Evolutionary conservation across 306 rosid genomes (phyloP).

Genomic region (Fragaria nilgerrensis): DNA sequence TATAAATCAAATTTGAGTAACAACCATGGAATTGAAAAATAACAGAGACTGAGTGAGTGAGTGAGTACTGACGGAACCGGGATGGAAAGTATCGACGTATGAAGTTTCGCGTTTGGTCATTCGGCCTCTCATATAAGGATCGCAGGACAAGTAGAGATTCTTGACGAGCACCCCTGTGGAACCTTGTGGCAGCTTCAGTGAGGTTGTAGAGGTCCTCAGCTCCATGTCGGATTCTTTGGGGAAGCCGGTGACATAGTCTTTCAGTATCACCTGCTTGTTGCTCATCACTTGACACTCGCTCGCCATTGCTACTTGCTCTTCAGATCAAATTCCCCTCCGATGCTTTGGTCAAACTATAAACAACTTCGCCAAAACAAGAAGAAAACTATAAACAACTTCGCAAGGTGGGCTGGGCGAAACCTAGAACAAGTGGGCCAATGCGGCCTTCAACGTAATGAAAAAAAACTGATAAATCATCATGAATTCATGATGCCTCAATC

Average conservation of each 20-base stretch:
- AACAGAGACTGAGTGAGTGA: not conserved
- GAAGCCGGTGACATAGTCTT: not conserved
- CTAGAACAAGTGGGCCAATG: too few relatives aligned
- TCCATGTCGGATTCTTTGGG: not conserved
- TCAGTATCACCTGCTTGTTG: not conserved
- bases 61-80: conserved; percentile 24
- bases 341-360: too few relatives aligned
- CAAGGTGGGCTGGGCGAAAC: too few relatives aligned
- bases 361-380: too few relatives aligned
- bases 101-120: conserved; percentile 11
- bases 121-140: conserved; percentile 31
- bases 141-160: conserved; percentile 42
- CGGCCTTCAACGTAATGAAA: too few relatives aligned
- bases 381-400: too few relatives aligned
- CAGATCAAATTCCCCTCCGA: too few relatives aligned
- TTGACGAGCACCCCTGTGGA: conserved; percentile 7
- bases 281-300: not conserved
- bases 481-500: too few relatives aligned
- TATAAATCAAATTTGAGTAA: not conserved
- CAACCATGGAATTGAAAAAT: not conserved
- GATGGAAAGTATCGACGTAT: conserved; percentile 11
- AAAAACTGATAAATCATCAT: too few relatives aligned
- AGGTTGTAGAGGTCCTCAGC: not conserved
- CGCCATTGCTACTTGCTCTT: not conserved
- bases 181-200: not conserved